Percentiles rank a stretch among this genome's conserved stretches.
phyloP scores from a whole-genome alignment of 768 basidiomycete genomes.

The Tricholoma sp. region DNA sequence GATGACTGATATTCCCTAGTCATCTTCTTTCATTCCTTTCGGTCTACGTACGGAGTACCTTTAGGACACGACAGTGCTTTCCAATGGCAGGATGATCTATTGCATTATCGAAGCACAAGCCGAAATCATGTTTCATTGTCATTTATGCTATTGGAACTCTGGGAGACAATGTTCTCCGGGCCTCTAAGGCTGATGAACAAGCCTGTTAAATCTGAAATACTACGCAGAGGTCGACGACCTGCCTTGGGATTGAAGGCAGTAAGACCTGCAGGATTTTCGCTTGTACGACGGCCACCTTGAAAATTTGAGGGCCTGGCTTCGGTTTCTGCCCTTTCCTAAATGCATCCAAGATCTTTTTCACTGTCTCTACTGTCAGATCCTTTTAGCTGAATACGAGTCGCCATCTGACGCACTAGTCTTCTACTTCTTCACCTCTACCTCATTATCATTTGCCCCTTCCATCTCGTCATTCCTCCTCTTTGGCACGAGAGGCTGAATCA shows the following conservation, averaged over 20 bases:
- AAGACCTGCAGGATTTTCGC: constrained; percentile 90
- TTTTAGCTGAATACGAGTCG: constrained; percentile 45
- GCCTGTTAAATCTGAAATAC: not conserved
- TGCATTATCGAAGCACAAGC: no score
- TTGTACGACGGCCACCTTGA: constrained; percentile 76
- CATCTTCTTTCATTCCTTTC: constrained; percentile 4
- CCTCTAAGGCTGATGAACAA: constrained; percentile 73
- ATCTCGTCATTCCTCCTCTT: not conserved
- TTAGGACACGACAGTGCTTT: not conserved
- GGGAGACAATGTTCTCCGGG: constrained; percentile 86
- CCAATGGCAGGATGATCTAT: not conserved
- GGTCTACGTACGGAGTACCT: constrained; percentile 5
- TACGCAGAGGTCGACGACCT: constrained; percentile 8
- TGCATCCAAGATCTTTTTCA: constrained; percentile 71
- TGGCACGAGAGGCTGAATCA: not conserved
- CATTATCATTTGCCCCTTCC: not conserved
- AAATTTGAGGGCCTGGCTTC: constrained; percentile 93
- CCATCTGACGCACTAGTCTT: no score
- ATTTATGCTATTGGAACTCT: constrained; percentile 59
- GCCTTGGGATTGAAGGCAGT: constrained; percentile 79
- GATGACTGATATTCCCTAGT: constrained; percentile 53
- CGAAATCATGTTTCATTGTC: not conserved
- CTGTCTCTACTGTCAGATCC: constrained; percentile 75
- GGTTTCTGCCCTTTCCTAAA: constrained; percentile 82
- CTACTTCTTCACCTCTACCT: not conserved